Evolutionary conservation across 768 basidiomycete species (phyloP).

Genomic region (Xerocomellus chrysenteron): DNA sequence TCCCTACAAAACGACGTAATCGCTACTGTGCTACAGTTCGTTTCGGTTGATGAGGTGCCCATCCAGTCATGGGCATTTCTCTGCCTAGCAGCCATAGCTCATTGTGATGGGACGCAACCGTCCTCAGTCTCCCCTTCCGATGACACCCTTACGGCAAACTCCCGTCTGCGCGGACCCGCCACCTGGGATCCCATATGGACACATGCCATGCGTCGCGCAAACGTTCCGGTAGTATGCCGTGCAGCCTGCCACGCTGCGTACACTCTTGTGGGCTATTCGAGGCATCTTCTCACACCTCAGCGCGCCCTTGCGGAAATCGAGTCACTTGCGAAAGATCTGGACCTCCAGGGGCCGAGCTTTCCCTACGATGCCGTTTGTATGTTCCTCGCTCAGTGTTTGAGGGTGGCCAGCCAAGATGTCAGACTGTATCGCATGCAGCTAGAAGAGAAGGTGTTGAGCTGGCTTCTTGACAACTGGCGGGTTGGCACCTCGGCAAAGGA

Average conservation of each 20-base stretch:
- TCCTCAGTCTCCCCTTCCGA: conserved; percentile 1
- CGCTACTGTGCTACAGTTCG: conserved; percentile 52
- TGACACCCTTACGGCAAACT: not conserved
- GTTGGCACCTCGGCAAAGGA: conserved; percentile 41
- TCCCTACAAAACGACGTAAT: conserved; percentile 58
- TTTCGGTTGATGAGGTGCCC: conserved; percentile 60
- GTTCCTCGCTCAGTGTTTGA: conserved; percentile 70
- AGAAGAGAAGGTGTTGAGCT: conserved; percentile 82
- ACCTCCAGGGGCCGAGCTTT: conserved; percentile 84
- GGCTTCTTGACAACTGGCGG: conserved; percentile 77
- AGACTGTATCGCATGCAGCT: conserved; percentile 80
- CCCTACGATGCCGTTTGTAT: conserved; percentile 89
- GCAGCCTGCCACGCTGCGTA: conserved; percentile 74
- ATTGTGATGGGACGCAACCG: conserved; percentile 38
- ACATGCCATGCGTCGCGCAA: conserved; percentile 72
- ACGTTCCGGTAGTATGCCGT: conserved; percentile 67
- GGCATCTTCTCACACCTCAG: conserved; percentile 49
- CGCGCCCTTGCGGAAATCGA: conserved; percentile 74
- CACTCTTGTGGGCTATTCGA: conserved; percentile 47
- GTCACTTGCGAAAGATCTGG: conserved; percentile 74
- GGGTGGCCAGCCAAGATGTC: conserved; percentile 75
- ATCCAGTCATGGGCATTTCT: conserved; percentile 87
- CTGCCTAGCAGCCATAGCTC: conserved; percentile 71
- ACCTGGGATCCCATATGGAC: conserved; percentile 86
- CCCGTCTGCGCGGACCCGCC: conserved; percentile 16